These are phyloP conservation scores for Kwoniella sp. DNA, from an alignment of 768 basidiomycete genomes.

Conservation along the genomic window DNA sequence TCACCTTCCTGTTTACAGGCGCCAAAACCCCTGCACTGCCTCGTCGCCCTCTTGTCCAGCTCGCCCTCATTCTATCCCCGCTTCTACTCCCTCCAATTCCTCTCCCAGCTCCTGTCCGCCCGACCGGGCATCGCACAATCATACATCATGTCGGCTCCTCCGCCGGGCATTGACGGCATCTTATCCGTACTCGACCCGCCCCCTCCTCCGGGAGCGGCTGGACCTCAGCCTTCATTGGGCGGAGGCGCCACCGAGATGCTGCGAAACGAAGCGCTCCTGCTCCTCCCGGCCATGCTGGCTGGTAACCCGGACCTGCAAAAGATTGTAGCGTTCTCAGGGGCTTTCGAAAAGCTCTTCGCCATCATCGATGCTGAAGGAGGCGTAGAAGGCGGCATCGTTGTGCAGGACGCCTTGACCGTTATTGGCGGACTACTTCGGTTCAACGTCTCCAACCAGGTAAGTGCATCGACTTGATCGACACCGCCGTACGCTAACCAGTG, in stretches of 20 bases:
- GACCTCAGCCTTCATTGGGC: slow-evolving; percentile 13
- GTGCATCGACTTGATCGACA: slow-evolving; percentile 6
- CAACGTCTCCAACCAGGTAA: slow-evolving; percentile 90
- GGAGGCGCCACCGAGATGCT: slow-evolving; percentile 49
- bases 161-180: slow-evolving; percentile 59
- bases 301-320: slow-evolving; percentile 94
- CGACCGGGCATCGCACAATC: slow-evolving; percentile 74
- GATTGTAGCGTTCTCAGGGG: slow-evolving; percentile 91
- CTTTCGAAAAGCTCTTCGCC: slow-evolving; percentile 90
- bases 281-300: slow-evolving; percentile 73
- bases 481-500: neutral
- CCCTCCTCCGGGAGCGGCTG: slow-evolving; percentile 11
- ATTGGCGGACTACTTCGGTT: slow-evolving; percentile 82
- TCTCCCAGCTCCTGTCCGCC: slow-evolving; percentile 74
- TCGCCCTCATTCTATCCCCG: slow-evolving; percentile 74
- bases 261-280: slow-evolving; percentile 65
- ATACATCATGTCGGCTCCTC: slow-evolving; percentile 81
- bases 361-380: slow-evolving; percentile 85
- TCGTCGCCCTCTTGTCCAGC: slow-evolving; percentile 72
- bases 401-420: slow-evolving; percentile 78
- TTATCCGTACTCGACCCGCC: slow-evolving; percentile 32
- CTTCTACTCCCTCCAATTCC: slow-evolving; percentile 74
- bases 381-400: slow-evolving; percentile 79
- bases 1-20: slow-evolving; percentile 29
- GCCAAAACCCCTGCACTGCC: slow-evolving; percentile 66